Base-by-base conservation (phyloP, 1,139 yeast species). In the Lodderomyces orthopsilosis region DNA sequence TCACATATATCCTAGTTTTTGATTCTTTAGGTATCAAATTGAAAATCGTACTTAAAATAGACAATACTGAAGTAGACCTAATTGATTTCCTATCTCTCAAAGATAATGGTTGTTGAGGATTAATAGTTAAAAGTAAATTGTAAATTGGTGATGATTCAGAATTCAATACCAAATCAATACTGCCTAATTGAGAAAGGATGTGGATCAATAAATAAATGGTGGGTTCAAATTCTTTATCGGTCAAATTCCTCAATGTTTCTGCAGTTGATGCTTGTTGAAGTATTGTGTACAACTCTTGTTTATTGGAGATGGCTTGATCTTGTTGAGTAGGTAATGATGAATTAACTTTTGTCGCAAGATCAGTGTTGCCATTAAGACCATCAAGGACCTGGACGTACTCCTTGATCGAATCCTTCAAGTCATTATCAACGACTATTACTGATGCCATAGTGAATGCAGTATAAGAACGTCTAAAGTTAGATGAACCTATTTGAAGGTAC, bases 41-140 rank as follows among this genome's bases (percentile, higher is more conserved):
- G 68, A 74, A 74, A 41, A 70, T 59, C 37, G 70, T 69, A 54
- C 67, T 70, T 46, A 73, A 63, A 47, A 66, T 63, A 19, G 77
- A 70, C 55, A 74, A 62, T 30, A 74, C 59, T 41, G 74, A 68
- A 44, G 75, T 63, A 24, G 75, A 58, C 51, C 68, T 72, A 49
- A 74, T 68, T 37, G 75, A 63, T 55, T 64, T 70, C 60, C 77
- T 69, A 58, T 74, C 78, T 61, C 77, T 69, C 54, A 73, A 65
- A 28, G 74, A 61, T 37, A 73, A 71, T 50, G 66, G 69, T 50
- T 66, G 63, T 34, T 55, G 51, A 41, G 77, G 77, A 42, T 63
- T 66, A 38, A 65, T 54, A 42, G 61, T 65, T 19, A 63, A 52
- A 49, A 74, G 63, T 42, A 59, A 60, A 37, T 59, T 51, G 39